Conservation (phyloP, 2,329 filamentous ascomycete genomes). For the Fusarium pseudoanthophilum region DNA sequence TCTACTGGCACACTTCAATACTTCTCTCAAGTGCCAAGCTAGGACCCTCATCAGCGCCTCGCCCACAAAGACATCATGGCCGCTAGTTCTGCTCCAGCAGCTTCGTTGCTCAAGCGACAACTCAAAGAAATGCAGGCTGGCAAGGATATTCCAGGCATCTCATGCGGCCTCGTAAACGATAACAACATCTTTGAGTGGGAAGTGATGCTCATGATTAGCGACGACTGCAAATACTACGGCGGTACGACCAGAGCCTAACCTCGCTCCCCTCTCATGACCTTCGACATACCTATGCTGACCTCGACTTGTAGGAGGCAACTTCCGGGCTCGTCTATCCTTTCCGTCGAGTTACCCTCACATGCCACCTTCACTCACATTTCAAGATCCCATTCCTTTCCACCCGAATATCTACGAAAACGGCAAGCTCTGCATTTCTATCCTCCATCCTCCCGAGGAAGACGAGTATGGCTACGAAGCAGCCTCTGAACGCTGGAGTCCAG, state of each 20-base stretch:
- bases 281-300: slow-evolving; percentile 20
- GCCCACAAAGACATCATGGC: slow-evolving; percentile 28
- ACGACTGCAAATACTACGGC: slow-evolving; percentile 93
- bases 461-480: slow-evolving; percentile 93
- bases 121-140: slow-evolving; percentile 93
- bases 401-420: slow-evolving; percentile 92
- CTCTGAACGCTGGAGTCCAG: slow-evolving; percentile 91
- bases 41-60: neutral
- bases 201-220: slow-evolving; percentile 97
- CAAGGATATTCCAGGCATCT: slow-evolving; percentile 93
- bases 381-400: slow-evolving; percentile 86
- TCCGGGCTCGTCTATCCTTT: slow-evolving; percentile 85
- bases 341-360: slow-evolving; percentile 86
- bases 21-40: neutral
- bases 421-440: slow-evolving; percentile 94
- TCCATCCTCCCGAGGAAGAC: slow-evolving; percentile 95
- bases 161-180: slow-evolving; percentile 85
- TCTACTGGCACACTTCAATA: neutral
- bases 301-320: slow-evolving; percentile 78
- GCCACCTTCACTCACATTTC: slow-evolving; percentile 90
- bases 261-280: neutral
- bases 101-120: slow-evolving; percentile 81
- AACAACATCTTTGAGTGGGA: slow-evolving; percentile 97
- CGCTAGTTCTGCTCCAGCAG: slow-evolving; percentile 63
- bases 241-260: slow-evolving; percentile 63